These are phyloP conservation scores for Pugionium cornutum DNA, from an alignment of 345 rosid species.

Conservation along the genomic window DNA sequence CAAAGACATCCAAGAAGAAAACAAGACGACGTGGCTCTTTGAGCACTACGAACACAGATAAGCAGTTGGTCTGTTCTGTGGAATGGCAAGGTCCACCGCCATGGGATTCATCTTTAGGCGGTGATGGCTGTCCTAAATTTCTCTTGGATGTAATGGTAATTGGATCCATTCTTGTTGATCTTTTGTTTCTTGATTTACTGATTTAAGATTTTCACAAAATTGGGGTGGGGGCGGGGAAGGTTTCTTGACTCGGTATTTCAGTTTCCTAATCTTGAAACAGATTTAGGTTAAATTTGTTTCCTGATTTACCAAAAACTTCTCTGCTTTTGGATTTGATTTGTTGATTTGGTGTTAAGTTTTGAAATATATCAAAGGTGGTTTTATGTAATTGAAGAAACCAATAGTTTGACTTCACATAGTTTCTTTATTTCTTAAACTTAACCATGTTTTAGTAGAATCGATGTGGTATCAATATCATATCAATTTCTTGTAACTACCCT, in stretches of 20 bases:
- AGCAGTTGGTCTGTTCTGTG: constrained; percentile 37
- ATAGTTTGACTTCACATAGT: background rate
- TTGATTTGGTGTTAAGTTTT: background rate
- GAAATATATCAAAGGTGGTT: constrained; percentile 6
- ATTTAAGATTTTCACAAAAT: constrained; percentile 3
- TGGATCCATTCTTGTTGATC: background rate
- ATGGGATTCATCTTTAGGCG: constrained; percentile 78
- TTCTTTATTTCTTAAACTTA: background rate
- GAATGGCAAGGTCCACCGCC: constrained; percentile 88
- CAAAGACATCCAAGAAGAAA: constrained; percentile 65
- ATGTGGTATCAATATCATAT: background rate
- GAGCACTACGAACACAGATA: constrained; percentile 41
- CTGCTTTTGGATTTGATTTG: background rate
- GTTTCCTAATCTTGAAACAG: constrained; percentile 4
- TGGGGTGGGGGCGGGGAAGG: background rate
- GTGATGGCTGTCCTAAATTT: constrained; percentile 89
- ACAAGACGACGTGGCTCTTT: constrained; percentile 47
- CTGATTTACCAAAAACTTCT: background rate
- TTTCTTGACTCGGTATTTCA: constrained; percentile 5
- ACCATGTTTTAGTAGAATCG: background rate
- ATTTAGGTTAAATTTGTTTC: background rate
- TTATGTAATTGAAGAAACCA: background rate
- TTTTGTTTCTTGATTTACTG: constrained; percentile 12
- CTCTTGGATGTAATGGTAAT: constrained; percentile 93
- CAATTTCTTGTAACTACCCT: constrained; percentile 31